Evolutionary conservation across 2,329 filamentous ascomycete species (phyloP).

Genomic region (Botrytis medusae): DNA sequence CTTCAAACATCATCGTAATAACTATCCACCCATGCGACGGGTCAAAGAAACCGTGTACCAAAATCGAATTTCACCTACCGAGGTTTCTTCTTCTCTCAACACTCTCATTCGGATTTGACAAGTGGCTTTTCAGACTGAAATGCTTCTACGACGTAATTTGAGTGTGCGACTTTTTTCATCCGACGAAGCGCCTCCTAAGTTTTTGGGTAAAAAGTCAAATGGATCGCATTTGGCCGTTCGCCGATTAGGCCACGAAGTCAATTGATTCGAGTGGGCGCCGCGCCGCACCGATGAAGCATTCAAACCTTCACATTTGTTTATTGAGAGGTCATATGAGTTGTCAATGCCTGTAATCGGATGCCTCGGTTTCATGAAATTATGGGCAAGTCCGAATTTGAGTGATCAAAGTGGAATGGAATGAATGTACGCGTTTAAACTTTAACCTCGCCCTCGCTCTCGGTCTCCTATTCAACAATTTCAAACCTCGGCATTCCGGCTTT

Average conservation of each 20-base stretch:
- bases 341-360: not conserved
- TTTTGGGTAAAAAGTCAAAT: not conserved
- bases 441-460: not conserved
- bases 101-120: not conserved
- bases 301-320: not conserved
- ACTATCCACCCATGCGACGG: not conserved
- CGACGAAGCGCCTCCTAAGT: not conserved
- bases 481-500: not conserved
- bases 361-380: not conserved
- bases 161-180: not conserved
- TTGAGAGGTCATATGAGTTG: not conserved
- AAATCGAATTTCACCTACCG: not conserved
- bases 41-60: not conserved
- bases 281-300: not conserved
- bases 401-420: not conserved
- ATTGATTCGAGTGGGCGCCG: not conserved
- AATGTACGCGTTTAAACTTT: not conserved
- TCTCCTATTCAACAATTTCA: conserved; percentile 1
- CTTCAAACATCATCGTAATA: not conserved
- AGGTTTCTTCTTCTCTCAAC: not conserved
- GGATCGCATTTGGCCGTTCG: not conserved
- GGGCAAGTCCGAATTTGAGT: not conserved
- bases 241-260: not conserved
- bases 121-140: not conserved
- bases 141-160: not conserved